phyloP scores from a whole-genome alignment of 2,329 filamentous ascomycete species.

The Fonsecaea pugnacius region DNA sequence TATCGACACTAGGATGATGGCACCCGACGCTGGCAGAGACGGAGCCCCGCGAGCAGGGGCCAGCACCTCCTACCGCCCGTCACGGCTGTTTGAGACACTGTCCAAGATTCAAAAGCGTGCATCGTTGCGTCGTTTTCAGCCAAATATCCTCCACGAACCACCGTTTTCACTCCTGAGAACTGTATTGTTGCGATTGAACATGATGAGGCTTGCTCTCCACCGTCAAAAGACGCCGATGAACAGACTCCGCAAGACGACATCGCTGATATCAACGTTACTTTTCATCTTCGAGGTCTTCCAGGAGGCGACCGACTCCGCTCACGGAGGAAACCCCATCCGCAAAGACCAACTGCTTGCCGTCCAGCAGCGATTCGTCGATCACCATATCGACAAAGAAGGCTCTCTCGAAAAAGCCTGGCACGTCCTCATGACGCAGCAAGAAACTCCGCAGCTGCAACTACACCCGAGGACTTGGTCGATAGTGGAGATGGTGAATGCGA shows the following conservation, averaged over 20 bases:
- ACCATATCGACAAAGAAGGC: conserved; percentile 20
- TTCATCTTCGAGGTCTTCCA: conserved; percentile 23
- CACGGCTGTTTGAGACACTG: conserved; percentile 19
- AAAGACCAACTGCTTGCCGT: conserved; percentile 11
- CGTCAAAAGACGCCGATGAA: conserved; percentile 6
- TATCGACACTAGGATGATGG: conserved; percentile 17
- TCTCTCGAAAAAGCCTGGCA: conserved; percentile 22
- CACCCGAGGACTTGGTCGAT: conserved; percentile 22
- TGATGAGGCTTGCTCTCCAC: background rate
- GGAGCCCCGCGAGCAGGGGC: background rate
- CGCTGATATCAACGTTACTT: conserved; percentile 14
- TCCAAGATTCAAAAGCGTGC: conserved; percentile 14
- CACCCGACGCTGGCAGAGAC: background rate
- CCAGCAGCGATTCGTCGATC: conserved; percentile 19
- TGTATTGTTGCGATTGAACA: conserved; percentile 12
- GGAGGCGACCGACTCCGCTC: conserved; percentile 7
- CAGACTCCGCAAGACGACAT: conserved; percentile 15
- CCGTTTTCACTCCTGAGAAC: conserved; percentile 13
- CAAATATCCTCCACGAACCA: conserved; percentile 18
- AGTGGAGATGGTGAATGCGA: conserved; percentile 24
- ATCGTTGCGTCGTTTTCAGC: conserved; percentile 3
- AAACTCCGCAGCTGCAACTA: conserved; percentile 17
- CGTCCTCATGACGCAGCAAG: conserved; percentile 23
- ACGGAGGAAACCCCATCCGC: conserved; percentile 6
- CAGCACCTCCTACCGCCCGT: conserved; percentile 1